Percentiles rank a stretch among this genome's conserved stretches.
Conservation (phyloP, 225 moss, liverwort and hornwort genomes). For the Pseudoscleropodium purum region DNA sequence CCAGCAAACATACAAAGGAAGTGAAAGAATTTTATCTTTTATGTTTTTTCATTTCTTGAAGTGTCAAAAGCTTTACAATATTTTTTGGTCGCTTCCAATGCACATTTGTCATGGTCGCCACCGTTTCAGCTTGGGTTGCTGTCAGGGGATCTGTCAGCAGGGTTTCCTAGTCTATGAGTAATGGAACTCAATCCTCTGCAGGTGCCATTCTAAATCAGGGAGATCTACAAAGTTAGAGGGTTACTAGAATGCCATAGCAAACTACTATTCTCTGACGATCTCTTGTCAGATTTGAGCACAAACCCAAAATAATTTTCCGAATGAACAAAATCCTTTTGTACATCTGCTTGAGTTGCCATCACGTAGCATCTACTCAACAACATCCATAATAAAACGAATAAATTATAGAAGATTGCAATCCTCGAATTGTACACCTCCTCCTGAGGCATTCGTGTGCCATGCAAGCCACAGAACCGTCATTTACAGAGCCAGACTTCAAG, state of each 20-base stretch:
- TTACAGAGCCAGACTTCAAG: neutral
- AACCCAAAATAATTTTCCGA: neutral
- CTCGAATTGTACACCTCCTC: constrained; percentile 15
- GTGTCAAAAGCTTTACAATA: neutral
- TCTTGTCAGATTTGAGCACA: neutral
- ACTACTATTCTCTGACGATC: neutral
- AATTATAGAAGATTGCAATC: neutral
- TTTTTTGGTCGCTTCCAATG: constrained; percentile 4
- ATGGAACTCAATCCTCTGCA: neutral
- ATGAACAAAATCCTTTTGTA: neutral
- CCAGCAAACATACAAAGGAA: no score
- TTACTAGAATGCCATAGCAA: neutral
- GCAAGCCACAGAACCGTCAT: neutral
- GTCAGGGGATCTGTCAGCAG: neutral
- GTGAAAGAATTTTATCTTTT: neutral
- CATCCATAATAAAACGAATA: constrained; percentile 3
- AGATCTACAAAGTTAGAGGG: neutral
- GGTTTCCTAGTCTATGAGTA: neutral
- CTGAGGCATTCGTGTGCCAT: neutral
- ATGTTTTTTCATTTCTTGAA: neutral
- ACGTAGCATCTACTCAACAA: neutral
- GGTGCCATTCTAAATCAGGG: constrained; percentile 5
- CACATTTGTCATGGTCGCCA: constrained; percentile 13
- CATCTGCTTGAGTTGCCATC: neutral
- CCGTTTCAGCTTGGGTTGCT: neutral